Percentiles rank a stretch among this genome's conserved stretches.
Conservation (phyloP, 192 early-diverging fungal genomes). For the Dissophora ornata region DNA sequence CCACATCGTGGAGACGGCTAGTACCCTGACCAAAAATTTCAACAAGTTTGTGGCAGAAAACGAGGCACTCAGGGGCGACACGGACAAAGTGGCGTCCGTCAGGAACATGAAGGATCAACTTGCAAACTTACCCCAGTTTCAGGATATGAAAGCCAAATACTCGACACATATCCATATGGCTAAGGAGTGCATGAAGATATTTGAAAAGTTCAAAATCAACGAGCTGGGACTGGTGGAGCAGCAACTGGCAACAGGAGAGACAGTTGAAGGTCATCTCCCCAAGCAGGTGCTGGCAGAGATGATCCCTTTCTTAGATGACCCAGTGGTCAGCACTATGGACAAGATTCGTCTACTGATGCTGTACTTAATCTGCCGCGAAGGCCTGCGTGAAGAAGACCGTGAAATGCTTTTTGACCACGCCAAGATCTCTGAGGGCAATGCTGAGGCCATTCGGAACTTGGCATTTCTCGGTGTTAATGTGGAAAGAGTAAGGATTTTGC, state of each 20-base stretch:
- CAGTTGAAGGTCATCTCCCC: constrained; percentile 71
- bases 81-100: constrained; percentile 70
- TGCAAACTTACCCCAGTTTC: constrained; percentile 85
- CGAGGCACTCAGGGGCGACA: constrained; percentile 64
- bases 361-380: constrained; percentile 84
- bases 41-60: constrained; percentile 86
- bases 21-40: constrained; percentile 77
- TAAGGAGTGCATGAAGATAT: constrained; percentile 82
- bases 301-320: constrained; percentile 80
- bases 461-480: constrained; percentile 73
- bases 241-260: constrained; percentile 81
- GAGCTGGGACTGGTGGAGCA: constrained; percentile 82
- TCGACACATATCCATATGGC: constrained; percentile 89
- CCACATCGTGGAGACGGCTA: constrained; percentile 84
- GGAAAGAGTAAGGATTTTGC: constrained; percentile 57
- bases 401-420: constrained; percentile 75
- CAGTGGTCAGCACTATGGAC: constrained; percentile 70
- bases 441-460: constrained; percentile 84
- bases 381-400: constrained; percentile 77
- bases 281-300: constrained; percentile 81
- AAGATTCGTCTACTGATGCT: constrained; percentile 84
- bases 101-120: constrained; percentile 91
- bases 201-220: constrained; percentile 75
- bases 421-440: constrained; percentile 76
- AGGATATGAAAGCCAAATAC: constrained; percentile 83